Evolutionary conservation across 106 monocot species (phyloP).

Genomic region (Iris macrosiphon): DNA sequence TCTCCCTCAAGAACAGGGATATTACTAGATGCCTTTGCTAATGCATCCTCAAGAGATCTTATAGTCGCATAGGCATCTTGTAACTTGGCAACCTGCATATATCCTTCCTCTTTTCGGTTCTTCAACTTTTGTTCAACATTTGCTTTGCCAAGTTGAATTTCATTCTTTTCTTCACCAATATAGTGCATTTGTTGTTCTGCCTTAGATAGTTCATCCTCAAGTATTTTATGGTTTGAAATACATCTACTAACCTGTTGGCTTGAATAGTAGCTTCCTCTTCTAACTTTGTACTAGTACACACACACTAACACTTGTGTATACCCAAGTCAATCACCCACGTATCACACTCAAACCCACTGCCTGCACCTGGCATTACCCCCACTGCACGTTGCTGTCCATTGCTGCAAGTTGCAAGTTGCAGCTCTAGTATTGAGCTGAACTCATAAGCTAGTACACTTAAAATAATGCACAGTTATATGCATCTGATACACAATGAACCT

Average conservation of each 20-base stretch:
- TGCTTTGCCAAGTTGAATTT: constrained; percentile 18
- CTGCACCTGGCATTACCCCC: too few relatives aligned
- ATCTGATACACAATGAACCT: too few relatives aligned
- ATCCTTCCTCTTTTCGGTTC: constrained; percentile 51
- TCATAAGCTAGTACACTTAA: too few relatives aligned
- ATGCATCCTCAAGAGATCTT: constrained; percentile 46
- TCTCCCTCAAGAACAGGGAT: constrained; percentile 45
- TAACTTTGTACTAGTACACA: too few relatives aligned
- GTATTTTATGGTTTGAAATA: constrained; percentile 29
- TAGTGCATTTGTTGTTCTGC: constrained; percentile 25
- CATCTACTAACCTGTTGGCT: constrained; percentile 29
- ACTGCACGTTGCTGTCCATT: too few relatives aligned
- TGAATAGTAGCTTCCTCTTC: constrained; percentile 34
- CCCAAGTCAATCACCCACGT: too few relatives aligned
- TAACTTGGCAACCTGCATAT: constrained; percentile 36
- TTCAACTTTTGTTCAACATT: constrained; percentile 48
- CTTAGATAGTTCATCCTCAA: constrained; percentile 49
- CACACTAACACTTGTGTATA: too few relatives aligned
- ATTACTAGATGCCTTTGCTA: constrained; percentile 35
- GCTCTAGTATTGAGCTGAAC: too few relatives aligned
- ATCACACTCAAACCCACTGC: too few relatives aligned
- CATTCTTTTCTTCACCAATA: constrained; percentile 49
- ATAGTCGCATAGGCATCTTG: constrained; percentile 40
- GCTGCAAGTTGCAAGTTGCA: too few relatives aligned
- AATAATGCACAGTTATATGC: too few relatives aligned